These are phyloP conservation scores for Cupressus sempervirens DNA, from an alignment of 75 land plant genomes.

Conservation along the genomic window DNA sequence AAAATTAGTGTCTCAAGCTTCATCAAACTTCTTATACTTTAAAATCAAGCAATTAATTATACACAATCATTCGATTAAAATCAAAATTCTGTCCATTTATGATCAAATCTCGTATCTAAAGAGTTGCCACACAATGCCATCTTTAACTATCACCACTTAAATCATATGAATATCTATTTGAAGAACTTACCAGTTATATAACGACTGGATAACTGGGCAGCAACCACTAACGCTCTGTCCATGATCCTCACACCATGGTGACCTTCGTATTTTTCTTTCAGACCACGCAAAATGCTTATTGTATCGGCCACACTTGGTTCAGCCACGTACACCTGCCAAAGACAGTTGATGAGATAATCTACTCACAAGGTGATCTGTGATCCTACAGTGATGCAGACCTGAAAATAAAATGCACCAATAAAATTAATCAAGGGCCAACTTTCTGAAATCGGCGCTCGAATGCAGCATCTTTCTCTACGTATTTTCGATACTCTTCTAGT, in stretches of 20 bases:
- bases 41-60: neutral
- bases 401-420: neutral
- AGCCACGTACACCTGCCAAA: slow-evolving; percentile 72
- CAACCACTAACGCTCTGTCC: slow-evolving; percentile 83
- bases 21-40: neutral
- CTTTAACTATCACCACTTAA: neutral
- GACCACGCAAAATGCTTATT: slow-evolving; percentile 81
- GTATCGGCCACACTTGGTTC: slow-evolving; percentile 93
- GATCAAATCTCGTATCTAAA: neutral
- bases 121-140: neutral
- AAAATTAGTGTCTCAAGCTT: neutral
- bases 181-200: slow-evolving; percentile 79
- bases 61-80: neutral
- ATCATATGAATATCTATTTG: neutral
- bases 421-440: slow-evolving; percentile 10
- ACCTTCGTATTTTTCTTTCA: slow-evolving; percentile 93
- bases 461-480: slow-evolving; percentile 99
- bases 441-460: slow-evolving; percentile 96
- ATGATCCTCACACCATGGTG: slow-evolving; percentile 96
- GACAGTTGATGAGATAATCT: neutral
- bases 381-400: neutral
- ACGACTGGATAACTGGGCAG: slow-evolving; percentile 85
- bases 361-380: neutral
- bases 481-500: slow-evolving; percentile 91
- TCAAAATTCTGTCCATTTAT: neutral